phyloP scores from a whole-genome alignment of 148 eudicot species.

The Euryodendron excelsum region DNA sequence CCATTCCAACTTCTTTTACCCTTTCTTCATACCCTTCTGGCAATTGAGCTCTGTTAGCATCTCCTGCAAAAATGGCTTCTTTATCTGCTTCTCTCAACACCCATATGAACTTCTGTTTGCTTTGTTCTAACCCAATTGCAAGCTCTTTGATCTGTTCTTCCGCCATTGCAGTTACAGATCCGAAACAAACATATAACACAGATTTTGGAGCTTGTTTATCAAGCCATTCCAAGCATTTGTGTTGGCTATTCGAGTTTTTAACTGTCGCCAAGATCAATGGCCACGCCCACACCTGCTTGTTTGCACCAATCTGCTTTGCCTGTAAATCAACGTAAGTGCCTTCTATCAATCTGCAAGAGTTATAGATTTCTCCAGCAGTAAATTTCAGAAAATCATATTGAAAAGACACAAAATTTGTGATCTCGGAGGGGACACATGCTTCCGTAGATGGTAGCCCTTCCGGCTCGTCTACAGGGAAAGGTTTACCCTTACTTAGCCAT shows the following conservation, averaged over 20 bases:
- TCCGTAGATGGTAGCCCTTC: constrained; percentile 24
- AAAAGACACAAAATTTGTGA: constrained; percentile 14
- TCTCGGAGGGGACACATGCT: constrained; percentile 30
- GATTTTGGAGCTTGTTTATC: constrained; percentile 24
- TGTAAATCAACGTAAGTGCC: constrained; percentile 34
- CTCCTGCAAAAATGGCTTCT: constrained; percentile 14
- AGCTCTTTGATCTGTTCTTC: constrained; percentile 24
- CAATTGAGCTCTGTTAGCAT: background rate
- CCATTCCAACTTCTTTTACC: constrained; percentile 19
- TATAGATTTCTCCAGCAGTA: constrained; percentile 37
- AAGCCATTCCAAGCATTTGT: constrained; percentile 29
- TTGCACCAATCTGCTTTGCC: constrained; percentile 10
- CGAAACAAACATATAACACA: constrained; percentile 29
- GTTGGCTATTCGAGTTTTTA: constrained; percentile 3
- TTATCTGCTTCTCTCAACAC: constrained; percentile 31
- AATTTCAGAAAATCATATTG: constrained; percentile 8
- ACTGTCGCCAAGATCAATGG: constrained; percentile 22
- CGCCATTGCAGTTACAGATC: constrained; percentile 2
- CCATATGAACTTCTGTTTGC: constrained; percentile 26
- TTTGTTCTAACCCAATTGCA: constrained; percentile 20
- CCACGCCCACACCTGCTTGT: constrained; percentile 37
- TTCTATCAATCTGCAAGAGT: constrained; percentile 38
- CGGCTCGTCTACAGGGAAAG: constrained; percentile 19
- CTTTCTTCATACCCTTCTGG: constrained; percentile 35
- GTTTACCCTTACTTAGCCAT: constrained; percentile 27